Evolutionary conservation across 805 yeast genomes (phyloP), one percentile per base, ranked within the genome.

Genomic region (Blastobotrys terrestris): DNA sequence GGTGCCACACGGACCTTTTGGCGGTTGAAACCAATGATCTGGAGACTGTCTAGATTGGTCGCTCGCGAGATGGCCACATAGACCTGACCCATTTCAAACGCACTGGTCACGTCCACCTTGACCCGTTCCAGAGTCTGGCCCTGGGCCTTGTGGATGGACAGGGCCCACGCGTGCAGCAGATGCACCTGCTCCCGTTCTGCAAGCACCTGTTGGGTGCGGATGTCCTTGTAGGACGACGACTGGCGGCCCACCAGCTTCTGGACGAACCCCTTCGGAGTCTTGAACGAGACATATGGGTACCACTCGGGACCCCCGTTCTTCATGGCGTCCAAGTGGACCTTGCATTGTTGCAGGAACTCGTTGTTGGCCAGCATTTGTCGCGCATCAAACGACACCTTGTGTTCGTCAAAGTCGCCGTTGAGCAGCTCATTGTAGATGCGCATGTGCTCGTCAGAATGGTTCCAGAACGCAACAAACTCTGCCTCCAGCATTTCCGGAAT

Each of bases 61-160:
- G 97, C 98, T 68, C 99, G 78, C 1, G 97, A 89, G 31, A 94
- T 72, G 0, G 99, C 99, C 19, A 94, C 99, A 65, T 94, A 94
- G 0, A 96, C 95, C 66, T 94, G 99, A 0, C 99, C 99, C 53
- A 80, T 83, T 63, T 90, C 98, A 68, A 92, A 92, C 1, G 87
- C 82, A 52, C 77, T 75, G 22, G 76, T 72, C 55, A 94, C 74
- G 66, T 94, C 96, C 3, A 92, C 96, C 53, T 78, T 76, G 1
- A 87, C 88, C 44, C 82, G 74, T 1, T 83, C 80, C 39, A 90
- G 67, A 0, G 98, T 86, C 68, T 92, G 91, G 1, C 99, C 99
- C 68, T 92, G 99, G 0, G 98, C 85, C 69, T 92, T 92, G 66
- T 94, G 99, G 49, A 94, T 92, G 0, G 97, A 90, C 50, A 94